Evolutionary conservation across 371 early-diverging fungal species (phyloP), one percentile per base, ranked within the genome.

Genomic region (Mucor irregularis): DNA sequence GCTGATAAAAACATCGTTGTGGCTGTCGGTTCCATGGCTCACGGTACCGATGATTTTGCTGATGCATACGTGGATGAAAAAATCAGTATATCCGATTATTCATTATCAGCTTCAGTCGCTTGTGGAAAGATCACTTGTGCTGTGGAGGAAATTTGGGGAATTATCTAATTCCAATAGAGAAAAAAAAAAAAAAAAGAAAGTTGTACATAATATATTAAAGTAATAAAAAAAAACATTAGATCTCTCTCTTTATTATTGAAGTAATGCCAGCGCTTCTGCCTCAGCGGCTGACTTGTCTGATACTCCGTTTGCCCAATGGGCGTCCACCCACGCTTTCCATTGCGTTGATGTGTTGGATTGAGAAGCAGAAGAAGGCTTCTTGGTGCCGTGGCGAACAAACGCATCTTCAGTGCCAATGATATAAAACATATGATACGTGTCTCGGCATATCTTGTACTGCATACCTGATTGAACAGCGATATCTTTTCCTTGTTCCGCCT

Each of bases 1-100:
- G 70, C 76, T 33, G 90, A 92, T 49, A 81, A 91, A 60, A 87
- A 86, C 43, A 83, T 97, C 33, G 91, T 91, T 8, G 91, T 97
- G 33, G 92, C 94, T 30, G 85, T 99, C 28, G 98, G 98, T 52
- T 97, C 98, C 10, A 89, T 97, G 89, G 95, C 98, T n/a, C 96
- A 94, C 65, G 98, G 99, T 46, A 80, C 81, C 28, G 97, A 97
- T 69, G 85, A 91, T 64, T 97, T 94, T 86, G 97, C 92, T 1
- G 97, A 97, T 65, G 69, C 84, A n/a, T 91, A 90, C 61, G 91
- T 92, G 17, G 97, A 97, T 72, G 94, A 95, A 53, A 98, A 96
- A 80, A 94, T 98, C 49, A 89, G 94, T 49, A 84, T 98, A 28
- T 91, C 91, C 5, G 93, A 96, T 63, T 99, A 94, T 73, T 93